phyloP scores from a whole-genome alignment of 345 rosid species.

The Moricandia moricandioides region DNA sequence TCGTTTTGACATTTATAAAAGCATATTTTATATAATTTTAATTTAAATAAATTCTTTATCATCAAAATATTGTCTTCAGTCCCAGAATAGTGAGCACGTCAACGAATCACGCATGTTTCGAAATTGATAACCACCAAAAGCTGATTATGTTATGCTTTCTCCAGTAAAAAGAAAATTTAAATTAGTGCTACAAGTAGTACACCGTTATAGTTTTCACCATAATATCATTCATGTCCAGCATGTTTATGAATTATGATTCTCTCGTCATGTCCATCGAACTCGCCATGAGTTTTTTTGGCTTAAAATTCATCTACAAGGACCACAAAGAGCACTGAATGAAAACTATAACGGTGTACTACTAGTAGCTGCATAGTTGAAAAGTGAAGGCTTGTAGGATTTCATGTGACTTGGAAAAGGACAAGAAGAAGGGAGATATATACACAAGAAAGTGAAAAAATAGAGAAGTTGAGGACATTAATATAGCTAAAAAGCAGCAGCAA shows the following conservation, averaged over 20 bases:
- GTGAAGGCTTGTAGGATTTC: constrained; percentile 30
- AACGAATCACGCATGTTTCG: no score
- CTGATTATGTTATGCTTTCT: not conserved
- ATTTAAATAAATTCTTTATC: no score
- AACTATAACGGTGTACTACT: constrained; percentile 26
- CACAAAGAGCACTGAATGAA: constrained; percentile 1
- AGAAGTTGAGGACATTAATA: constrained; percentile 36
- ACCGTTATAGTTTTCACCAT: not conserved
- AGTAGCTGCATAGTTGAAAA: constrained; percentile 19
- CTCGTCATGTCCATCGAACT: not conserved
- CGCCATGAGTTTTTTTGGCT: not conserved
- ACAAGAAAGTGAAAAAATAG: constrained; percentile 33
- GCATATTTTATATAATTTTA: no score
- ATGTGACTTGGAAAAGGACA: constrained; percentile 24
- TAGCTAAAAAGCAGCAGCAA: constrained; percentile 31
- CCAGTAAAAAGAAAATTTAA: not conserved
- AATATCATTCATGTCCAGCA: not conserved
- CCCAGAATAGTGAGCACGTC: no score
- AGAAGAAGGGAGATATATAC: constrained; percentile 34
- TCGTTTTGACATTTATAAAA: no score
- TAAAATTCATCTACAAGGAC: not conserved
- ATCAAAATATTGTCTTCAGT: no score
- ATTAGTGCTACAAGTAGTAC: not conserved
- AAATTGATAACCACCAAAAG: not conserved
- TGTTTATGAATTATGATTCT: not conserved